phyloP scores from a whole-genome alignment of 805 yeast genomes.

The Komagataella kurtzmanii region DNA sequence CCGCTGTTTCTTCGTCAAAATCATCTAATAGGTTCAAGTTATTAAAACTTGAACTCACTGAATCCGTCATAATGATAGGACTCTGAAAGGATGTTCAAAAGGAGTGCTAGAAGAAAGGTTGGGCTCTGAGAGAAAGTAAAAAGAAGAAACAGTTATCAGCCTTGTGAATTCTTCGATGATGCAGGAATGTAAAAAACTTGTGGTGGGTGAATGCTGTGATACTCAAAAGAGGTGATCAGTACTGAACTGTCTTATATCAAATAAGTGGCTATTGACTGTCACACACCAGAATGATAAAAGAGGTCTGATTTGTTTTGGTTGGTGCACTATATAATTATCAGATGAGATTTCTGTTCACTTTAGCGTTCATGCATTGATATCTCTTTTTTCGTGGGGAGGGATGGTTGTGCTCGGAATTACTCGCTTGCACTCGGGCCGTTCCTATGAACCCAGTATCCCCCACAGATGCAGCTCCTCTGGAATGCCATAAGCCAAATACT shows the following conservation, averaged over 20 bases:
- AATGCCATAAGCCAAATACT: slow-evolving; percentile 48
- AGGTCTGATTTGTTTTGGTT: background rate
- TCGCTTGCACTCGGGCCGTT: background rate
- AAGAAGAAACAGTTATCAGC: background rate
- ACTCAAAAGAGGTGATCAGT: background rate
- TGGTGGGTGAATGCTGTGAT: background rate
- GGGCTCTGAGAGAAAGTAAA: background rate
- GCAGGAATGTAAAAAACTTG: background rate
- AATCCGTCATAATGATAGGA: background rate
- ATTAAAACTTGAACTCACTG: background rate
- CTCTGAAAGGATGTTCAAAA: background rate
- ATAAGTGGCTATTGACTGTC: background rate
- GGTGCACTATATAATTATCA: background rate
- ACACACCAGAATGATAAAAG: background rate
- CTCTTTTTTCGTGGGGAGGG: background rate
- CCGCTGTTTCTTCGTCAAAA: background rate
- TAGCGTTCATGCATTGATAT: background rate
- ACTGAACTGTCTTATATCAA: background rate
- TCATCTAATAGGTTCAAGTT: background rate
- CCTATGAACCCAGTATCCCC: slow-evolving; percentile 50
- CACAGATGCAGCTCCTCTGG: slow-evolving; percentile 68
- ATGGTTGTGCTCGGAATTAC: background rate
- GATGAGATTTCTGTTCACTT: background rate
- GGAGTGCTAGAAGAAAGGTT: background rate
- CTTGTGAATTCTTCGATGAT: background rate